Base-by-base conservation (phyloP, 1,284 basidiomycete species). In the Puccinia polysora region DNA sequence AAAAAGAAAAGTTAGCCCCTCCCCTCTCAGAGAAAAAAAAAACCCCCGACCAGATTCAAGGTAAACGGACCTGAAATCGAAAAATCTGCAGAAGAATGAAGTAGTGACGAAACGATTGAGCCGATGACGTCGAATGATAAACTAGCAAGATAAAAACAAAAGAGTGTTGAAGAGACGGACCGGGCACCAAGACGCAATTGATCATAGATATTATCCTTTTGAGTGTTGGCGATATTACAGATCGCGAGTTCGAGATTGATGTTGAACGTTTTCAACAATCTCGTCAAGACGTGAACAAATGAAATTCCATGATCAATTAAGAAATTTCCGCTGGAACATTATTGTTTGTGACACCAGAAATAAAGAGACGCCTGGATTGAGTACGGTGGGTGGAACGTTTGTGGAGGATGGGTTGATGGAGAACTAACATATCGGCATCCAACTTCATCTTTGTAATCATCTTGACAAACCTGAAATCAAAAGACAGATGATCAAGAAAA, bases 211-310 rank as follows among this genome's bases (percentile, higher is more conserved):
- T 56, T 28, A 36, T 68, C 65, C 32, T 68, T 68, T 34, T 68
- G 65, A 56, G 65, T 68, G 34, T 68, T 68, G 0, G 65, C 65
- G 14, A 68, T 56, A n/a, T 68, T 68, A 34, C 65, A 68, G 40
- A 68, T 68, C 15, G 65, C 65, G 18, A 43, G 25, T 18, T 68
- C 53, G 20, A 68, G 43, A 8, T 58, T 40, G 40, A 68, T 68
- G 28, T 68, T 68, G 18, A 68, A 58, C 10, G 52, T 56, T 30
- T 68, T 56, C 40, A 68, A 30, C 28, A 68, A 12, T 15, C 43
- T 38, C 14, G 65, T 58, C n/a, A 68, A 32, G 28, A 68, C 43
- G n/a, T 68, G 65, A 15, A 58, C 65, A 15, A 68, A 58, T 28
- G 65, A 43, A 15, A 68, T 58, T 8, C 52, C 65, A 49, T 58